A percentile compares a stretch with the other conserved stretches of the same genome.
These are phyloP conservation scores for Leishmania turanica DNA, from an alignment of 208 protist species.

Conservation along the genomic window DNA sequence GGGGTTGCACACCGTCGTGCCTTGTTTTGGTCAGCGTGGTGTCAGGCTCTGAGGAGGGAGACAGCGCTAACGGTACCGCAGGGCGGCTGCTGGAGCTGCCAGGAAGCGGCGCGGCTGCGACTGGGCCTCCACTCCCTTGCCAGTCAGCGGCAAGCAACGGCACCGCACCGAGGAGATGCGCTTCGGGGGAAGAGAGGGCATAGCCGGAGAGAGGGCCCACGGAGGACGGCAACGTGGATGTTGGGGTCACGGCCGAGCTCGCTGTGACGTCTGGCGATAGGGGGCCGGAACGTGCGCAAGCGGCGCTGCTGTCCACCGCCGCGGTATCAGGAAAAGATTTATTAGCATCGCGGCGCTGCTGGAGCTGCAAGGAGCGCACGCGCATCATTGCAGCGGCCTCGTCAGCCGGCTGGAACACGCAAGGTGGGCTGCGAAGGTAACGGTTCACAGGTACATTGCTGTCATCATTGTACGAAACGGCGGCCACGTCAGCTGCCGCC, in stretches of 20 bases:
- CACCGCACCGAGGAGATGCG: background rate
- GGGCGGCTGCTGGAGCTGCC: background rate
- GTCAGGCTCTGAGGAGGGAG: background rate
- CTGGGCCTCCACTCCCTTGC: background rate
- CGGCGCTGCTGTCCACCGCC: background rate
- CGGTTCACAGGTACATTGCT: background rate
- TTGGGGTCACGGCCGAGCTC: background rate
- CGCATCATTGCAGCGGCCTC: slow-evolving; percentile 48
- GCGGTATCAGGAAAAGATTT: background rate
- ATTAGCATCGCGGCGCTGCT: background rate
- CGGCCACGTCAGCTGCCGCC: no score
- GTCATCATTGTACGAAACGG: background rate
- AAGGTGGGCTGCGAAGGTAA: slow-evolving; percentile 28
- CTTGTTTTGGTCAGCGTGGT: background rate
- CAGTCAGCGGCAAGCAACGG: background rate
- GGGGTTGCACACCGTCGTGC: background rate
- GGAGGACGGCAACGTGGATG: background rate
- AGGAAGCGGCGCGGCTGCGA: background rate
- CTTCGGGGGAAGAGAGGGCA: background rate
- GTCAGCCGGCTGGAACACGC: slow-evolving; percentile 40
- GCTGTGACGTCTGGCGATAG: slow-evolving; percentile 1
- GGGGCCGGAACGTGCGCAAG: background rate
- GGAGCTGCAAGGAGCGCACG: slow-evolving; percentile 35
- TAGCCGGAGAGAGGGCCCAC: background rate
- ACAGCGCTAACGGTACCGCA: background rate